Evolutionary conservation across 345 rosid species (phyloP).

Genomic region (Salix brachista): DNA sequence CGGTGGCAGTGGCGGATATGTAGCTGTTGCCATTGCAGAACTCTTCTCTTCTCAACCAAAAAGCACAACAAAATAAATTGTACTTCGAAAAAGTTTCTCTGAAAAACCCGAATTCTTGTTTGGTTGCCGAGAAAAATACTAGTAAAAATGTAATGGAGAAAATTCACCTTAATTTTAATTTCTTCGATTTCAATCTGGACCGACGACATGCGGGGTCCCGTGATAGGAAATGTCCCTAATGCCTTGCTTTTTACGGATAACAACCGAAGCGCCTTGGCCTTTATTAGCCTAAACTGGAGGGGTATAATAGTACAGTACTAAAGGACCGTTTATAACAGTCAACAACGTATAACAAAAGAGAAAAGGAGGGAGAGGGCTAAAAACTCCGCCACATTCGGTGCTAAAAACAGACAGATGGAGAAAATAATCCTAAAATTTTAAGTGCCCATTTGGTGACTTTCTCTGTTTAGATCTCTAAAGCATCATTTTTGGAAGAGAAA

Average conservation of each 20-base stretch:
- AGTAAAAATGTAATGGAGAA: too few relatives aligned
- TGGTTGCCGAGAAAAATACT: not conserved
- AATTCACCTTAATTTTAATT: not conserved
- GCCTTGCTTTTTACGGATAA: not conserved
- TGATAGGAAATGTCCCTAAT: not conserved
- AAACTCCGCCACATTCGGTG: too few relatives aligned
- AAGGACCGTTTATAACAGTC: not conserved
- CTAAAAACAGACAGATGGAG: too few relatives aligned
- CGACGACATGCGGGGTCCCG: not conserved
- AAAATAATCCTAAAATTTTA: too few relatives aligned
- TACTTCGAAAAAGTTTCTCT: not conserved
- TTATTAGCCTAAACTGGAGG: not conserved
- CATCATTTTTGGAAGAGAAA: too few relatives aligned
- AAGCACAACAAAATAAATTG: not conserved
- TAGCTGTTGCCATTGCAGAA: conserved; percentile 71
- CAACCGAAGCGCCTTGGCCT: not conserved
- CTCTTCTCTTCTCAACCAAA: not conserved
- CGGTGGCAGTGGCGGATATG: conserved; percentile 93
- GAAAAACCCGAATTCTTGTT: not conserved
- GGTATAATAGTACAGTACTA: not conserved
- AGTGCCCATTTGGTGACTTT: too few relatives aligned
- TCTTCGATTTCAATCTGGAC: not conserved
- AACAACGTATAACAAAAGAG: too few relatives aligned
- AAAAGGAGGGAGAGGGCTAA: too few relatives aligned
- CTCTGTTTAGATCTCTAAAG: too few relatives aligned